Percentiles rank a stretch among this genome's conserved stretches.
phyloP scores from a whole-genome alignment of 106 monocot genomes.

The Amphibolis antarctica region DNA sequence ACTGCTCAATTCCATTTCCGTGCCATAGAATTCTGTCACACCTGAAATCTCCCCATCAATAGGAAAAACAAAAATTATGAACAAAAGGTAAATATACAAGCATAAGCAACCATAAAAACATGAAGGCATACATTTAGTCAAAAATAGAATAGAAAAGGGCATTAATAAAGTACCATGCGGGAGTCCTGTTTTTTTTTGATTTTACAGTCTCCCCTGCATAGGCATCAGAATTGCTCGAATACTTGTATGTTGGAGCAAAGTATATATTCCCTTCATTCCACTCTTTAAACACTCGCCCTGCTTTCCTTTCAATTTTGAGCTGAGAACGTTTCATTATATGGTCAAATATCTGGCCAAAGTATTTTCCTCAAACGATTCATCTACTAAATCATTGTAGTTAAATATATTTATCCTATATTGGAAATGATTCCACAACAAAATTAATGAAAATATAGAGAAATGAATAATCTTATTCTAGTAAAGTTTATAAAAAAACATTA shows the following conservation, averaged over 20 bases:
- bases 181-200: conserved; percentile 82
- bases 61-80: background rate
- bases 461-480: too few relatives aligned
- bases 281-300: conserved; percentile 69
- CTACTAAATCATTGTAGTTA: too few relatives aligned
- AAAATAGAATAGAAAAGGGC: background rate
- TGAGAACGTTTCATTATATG: background rate
- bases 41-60: conserved; percentile 21
- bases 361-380: background rate
- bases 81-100: background rate
- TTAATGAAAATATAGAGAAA: too few relatives aligned
- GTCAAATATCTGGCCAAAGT: background rate
- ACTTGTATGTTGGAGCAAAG: conserved; percentile 92
- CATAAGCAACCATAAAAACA: background rate
- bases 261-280: conserved; percentile 87
- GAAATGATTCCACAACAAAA: too few relatives aligned
- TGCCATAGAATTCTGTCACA: conserved; percentile 77
- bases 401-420: too few relatives aligned
- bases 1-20: conserved; percentile 56
- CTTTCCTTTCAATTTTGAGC: conserved; percentile 34
- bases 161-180: conserved; percentile 48
- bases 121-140: too few relatives aligned
- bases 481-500: too few relatives aligned
- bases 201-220: conserved; percentile 58
- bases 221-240: conserved; percentile 46